phyloP scores from a whole-genome alignment of 2,329 filamentous ascomycete genomes.

The Beauveria sp. region DNA sequence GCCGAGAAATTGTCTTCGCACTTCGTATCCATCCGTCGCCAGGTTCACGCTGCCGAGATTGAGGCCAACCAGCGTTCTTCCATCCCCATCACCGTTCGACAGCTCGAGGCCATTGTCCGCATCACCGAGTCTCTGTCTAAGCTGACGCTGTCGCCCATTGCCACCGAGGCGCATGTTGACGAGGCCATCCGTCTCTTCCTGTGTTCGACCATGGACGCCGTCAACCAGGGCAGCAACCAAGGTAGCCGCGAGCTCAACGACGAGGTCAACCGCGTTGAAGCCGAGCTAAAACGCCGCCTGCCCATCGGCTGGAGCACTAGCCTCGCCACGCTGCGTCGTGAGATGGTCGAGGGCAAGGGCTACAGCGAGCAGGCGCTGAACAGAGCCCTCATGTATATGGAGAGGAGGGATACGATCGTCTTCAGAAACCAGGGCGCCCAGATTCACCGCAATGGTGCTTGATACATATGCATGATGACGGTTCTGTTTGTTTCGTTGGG shows the following conservation, averaged over 20 bases:
- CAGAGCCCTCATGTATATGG: conserved; percentile 75
- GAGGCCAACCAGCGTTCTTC: conserved; percentile 85
- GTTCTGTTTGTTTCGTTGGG: not conserved
- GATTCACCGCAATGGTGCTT: conserved; percentile 67
- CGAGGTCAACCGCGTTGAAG: conserved; percentile 78
- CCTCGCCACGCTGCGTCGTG: conserved; percentile 72
- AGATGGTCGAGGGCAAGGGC: conserved; percentile 87
- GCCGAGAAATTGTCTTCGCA: conserved; percentile 95
- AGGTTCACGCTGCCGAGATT: conserved; percentile 85
- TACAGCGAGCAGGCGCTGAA: conserved; percentile 84
- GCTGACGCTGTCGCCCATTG: conserved; percentile 74
- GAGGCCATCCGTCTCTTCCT: conserved; percentile 96
- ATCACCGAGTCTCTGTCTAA: conserved; percentile 96
- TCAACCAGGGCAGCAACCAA: conserved; percentile 78
- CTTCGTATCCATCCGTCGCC: conserved; percentile 90
- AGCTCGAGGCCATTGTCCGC: conserved; percentile 93
- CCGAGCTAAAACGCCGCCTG: conserved; percentile 76
- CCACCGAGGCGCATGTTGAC: conserved; percentile 86
- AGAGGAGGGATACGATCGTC: conserved; percentile 78
- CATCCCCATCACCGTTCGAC: conserved; percentile 95
- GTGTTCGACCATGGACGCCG: conserved; percentile 94
- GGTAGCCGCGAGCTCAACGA: conserved; percentile 86
- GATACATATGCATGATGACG: conserved; percentile 15
- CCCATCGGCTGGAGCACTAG: conserved; percentile 96
- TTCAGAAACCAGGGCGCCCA: conserved; percentile 69